Percentiles rank a stretch among this genome's conserved stretches.
Evolutionary conservation across 2,329 filamentous ascomycete species (phyloP).

Genomic region (Pseudofabraea citricarpa): DNA sequence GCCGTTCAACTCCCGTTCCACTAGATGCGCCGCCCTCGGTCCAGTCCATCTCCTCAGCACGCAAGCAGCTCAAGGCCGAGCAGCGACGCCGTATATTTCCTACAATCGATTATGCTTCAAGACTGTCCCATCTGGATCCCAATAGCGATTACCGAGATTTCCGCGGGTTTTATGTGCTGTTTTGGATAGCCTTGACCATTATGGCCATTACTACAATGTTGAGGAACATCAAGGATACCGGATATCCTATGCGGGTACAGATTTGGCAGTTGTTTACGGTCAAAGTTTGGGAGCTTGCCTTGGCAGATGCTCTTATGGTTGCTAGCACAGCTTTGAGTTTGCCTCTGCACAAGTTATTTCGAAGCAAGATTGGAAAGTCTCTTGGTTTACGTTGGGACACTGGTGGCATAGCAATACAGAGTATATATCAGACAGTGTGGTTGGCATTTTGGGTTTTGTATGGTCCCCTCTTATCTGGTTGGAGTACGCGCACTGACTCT

Average conservation of each 20-base stretch:
- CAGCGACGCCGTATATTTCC: constrained; percentile 84
- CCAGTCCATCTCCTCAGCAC: constrained; percentile 77
- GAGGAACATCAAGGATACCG: constrained; percentile 90
- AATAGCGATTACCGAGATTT: constrained; percentile 91
- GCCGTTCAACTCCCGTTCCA: constrained; percentile 76
- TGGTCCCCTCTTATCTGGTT: constrained; percentile 20
- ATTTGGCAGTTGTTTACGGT: constrained; percentile 87
- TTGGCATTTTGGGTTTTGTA: constrained; percentile 72
- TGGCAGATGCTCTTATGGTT: constrained; percentile 85
- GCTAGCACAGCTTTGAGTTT: constrained; percentile 66
- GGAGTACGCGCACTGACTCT: constrained; percentile 15
- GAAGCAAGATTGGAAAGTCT: constrained; percentile 43
- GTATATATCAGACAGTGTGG: constrained; percentile 75
- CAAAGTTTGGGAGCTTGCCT: constrained; percentile 80
- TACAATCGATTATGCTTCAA: constrained; percentile 83
- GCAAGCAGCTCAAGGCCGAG: constrained; percentile 77
- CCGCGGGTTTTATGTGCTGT: constrained; percentile 94
- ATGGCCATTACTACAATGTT: constrained; percentile 96
- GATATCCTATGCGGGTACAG: constrained; percentile 75
- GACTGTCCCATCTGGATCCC: constrained; percentile 94
- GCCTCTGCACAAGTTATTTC: constrained; percentile 66
- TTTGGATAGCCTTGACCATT: constrained; percentile 95
- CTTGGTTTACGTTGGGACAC: constrained; percentile 64
- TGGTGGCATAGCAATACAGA: constrained; percentile 79
- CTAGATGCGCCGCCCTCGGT: constrained; percentile 90